Evolutionary conservation across 1,139 yeast species (phyloP), one percentile per base, ranked within the genome.

Genomic region (Meyerozyma sp.): DNA sequence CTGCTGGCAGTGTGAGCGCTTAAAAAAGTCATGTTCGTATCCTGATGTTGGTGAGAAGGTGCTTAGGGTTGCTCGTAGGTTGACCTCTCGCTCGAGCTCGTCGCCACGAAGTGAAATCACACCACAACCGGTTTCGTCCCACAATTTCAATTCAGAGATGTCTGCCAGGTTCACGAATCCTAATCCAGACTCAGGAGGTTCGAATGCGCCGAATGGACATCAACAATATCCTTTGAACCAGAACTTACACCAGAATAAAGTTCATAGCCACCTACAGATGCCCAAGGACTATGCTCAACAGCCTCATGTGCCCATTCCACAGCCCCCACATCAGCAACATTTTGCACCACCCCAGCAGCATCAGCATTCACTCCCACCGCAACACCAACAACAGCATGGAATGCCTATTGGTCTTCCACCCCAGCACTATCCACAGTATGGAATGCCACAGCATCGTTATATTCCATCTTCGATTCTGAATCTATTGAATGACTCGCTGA

Each of bases 1-100:
- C 37, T 81, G 88, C 53, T 66, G 77, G 72, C 72, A 66, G 48
- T 69, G 75, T 49, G 51, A 59, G 4, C 48, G 74, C 36, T 54
- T 69, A 26, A 58, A 56, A 39, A 69, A 69, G 44, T 53, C 45
- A 1, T 69, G 75, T 47, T 54, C 57, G 8, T 69, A 69, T 47
- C 70, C 75, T 40, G 53, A 49, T 38, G 49, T 54, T 32, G 68
- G 74, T 1, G 70, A 65, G 32, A 56, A 53, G 39, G 69, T 65
- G 1, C 44, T 56, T 26, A 45, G 68, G 41, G 63, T 62, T 1
- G 57, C 63, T 16, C 56, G 51, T 41, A 60, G 58, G 14, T 34
- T 34, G 25, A 16, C 36, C 11, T 16, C 26, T 5, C 34, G 34
- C 34, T 30, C 34, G 10, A 30, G 34, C 20, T n/a, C 34, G 10